A percentile compares a stretch with the other conserved stretches of the same genome.
Evolutionary conservation across 306 rosid genomes (phyloP).

Genomic region (Luffa acutangula): DNA sequence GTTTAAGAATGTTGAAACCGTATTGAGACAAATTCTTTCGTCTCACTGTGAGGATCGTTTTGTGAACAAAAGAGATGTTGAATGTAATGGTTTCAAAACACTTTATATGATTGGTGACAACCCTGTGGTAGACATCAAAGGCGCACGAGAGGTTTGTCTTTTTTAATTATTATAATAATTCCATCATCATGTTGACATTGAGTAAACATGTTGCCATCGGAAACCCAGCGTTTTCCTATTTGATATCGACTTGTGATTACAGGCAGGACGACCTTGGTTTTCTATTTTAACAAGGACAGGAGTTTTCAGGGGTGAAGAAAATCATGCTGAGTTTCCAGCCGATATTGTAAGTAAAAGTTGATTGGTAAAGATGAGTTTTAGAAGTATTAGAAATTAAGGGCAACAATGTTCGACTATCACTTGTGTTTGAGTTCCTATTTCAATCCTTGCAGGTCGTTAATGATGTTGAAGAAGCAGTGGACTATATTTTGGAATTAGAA

Average conservation of each 20-base stretch:
- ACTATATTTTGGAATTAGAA: conserved; percentile 23
- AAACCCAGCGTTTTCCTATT: neutral
- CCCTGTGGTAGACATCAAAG: conserved; percentile 76
- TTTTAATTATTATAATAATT: neutral
- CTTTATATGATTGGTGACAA: conserved; percentile 93
- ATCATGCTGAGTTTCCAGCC: conserved; percentile 39
- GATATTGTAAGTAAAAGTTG: conserved; percentile 15
- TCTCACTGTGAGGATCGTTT: conserved; percentile 9
- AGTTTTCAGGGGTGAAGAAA: conserved; percentile 71
- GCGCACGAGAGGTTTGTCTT: conserved; percentile 57
- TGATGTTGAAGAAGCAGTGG: conserved; percentile 29
- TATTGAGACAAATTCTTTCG: conserved; percentile 29
- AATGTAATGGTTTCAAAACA: conserved; percentile 31
- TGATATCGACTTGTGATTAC: conserved; percentile 10
- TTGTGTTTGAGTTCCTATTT: neutral
- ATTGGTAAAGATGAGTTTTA: neutral
- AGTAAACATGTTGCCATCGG: neutral
- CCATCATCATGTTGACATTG: neutral
- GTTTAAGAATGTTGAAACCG: conserved; percentile 64
- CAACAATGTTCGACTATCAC: neutral
- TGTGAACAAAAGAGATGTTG: conserved; percentile 16
- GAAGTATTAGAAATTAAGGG: neutral
- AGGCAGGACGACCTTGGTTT: conserved; percentile 94
- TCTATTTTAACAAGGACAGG: conserved; percentile 91
- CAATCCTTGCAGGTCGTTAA: conserved; percentile 26